These are phyloP conservation scores for Taiozyma sp. DNA, from an alignment of 1,139 yeast genomes.

Conservation along the genomic window DNA sequence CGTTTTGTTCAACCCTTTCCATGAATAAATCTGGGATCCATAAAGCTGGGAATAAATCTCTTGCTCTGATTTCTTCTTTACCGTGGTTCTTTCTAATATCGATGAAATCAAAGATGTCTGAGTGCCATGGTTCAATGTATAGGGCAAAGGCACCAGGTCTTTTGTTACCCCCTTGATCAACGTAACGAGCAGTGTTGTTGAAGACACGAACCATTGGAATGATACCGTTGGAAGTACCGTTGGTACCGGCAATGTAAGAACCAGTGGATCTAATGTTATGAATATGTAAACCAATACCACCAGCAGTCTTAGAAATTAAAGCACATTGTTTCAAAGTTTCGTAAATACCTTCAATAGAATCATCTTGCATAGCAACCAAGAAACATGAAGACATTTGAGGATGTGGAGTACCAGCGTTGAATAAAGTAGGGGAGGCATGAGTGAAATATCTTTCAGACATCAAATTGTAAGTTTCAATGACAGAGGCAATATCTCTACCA, in stretches of 20 bases:
- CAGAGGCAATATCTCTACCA: conserved; percentile 64
- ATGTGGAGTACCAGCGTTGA: conserved; percentile 84
- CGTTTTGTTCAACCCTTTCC: conserved; percentile 78
- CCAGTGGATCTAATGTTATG: conserved; percentile 85
- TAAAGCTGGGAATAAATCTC: conserved; percentile 86
- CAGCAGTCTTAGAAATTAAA: conserved; percentile 82
- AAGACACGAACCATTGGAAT: conserved; percentile 88
- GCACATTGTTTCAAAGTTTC: conserved; percentile 86
- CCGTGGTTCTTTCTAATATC: conserved; percentile 89
- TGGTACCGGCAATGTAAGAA: conserved; percentile 82
- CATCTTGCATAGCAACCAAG: conserved; percentile 83
- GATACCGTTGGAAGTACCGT: conserved; percentile 84
- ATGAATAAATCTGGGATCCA: conserved; percentile 90
- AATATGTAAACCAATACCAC: conserved; percentile 83
- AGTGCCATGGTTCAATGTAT: conserved; percentile 90
- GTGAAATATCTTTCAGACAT: conserved; percentile 84
- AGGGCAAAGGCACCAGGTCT: conserved; percentile 92
- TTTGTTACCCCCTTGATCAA: conserved; percentile 92
- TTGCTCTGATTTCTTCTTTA: conserved; percentile 84
- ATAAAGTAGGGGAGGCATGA: conserved; percentile 86
- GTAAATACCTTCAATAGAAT: conserved; percentile 86
- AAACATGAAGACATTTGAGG: conserved; percentile 90
- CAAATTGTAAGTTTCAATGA: conserved; percentile 72
- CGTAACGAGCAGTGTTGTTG: conserved; percentile 89
- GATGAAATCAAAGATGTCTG: conserved; percentile 76